phyloP scores from a whole-genome alignment of 352 stramenopile genomes.

The Phytophthora pistaciae region DNA sequence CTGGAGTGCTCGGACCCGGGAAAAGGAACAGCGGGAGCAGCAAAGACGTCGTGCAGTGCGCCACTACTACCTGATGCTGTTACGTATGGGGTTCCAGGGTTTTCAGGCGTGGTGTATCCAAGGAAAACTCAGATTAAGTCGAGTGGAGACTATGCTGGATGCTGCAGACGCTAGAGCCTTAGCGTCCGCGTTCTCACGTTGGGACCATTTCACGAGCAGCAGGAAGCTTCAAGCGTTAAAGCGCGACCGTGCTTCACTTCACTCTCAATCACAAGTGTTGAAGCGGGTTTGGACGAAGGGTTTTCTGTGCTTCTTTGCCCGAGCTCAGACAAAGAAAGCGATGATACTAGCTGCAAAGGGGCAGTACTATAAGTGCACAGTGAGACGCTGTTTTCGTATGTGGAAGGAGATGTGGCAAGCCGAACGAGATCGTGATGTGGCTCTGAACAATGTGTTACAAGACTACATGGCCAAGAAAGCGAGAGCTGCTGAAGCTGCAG shows the following conservation, averaged over 20 bases:
- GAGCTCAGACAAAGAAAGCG: conserved; percentile 17
- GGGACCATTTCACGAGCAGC: conserved; percentile 31
- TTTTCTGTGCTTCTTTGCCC: conserved; percentile 20
- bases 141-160: conserved; percentile 29
- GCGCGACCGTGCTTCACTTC: conserved; percentile 11
- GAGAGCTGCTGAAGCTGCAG: neutral
- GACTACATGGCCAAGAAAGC: conserved; percentile 10
- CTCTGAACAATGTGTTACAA: conserved; percentile 8
- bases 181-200: conserved; percentile 21
- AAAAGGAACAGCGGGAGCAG: conserved; percentile 30
- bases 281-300: conserved; percentile 35
- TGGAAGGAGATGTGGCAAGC: conserved; percentile 31
- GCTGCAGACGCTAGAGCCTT: conserved; percentile 16
- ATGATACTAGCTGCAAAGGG: conserved; percentile 5
- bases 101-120: conserved; percentile 24
- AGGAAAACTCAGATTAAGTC: conserved; percentile 10
- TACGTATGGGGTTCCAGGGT: conserved; percentile 25
- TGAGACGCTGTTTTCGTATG: conserved; percentile 19
- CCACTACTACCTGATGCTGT: conserved; percentile 31
- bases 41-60: conserved; percentile 38
- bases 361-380: conserved; percentile 1
- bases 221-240: conserved; percentile 30
- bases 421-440: conserved; percentile 11
- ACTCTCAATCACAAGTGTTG: conserved; percentile 28
- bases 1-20: conserved; percentile 26